Evolutionary conservation across 75 land plant species (phyloP), one percentile per base, ranked within the genome.

Genomic region (Cunninghamia lanceolata): DNA sequence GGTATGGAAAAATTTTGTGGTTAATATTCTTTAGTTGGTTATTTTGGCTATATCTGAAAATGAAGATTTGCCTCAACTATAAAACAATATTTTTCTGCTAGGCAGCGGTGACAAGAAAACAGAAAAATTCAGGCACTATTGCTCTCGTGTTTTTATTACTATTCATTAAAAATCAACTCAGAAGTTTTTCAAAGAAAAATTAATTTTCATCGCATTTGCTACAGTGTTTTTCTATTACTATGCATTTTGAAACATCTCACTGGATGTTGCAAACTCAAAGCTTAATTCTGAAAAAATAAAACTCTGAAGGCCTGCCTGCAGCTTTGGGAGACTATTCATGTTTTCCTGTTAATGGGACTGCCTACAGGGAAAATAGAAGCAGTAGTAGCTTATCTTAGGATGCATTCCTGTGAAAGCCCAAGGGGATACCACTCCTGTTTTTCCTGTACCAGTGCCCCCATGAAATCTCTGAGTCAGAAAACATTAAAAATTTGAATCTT

Each of bases 1-100:
- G 74, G 90, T 90, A 19, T 90, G 86, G 38, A 90, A 63, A 16
- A 84, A 86, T 9, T 14, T 71, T 25, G 14, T 32, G 15, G 34
- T 25, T 34, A 73, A 32, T 73, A 34, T 73, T 73, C 28, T 63
- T 63, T n/a, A 25, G n/a, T 7, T 6, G 68, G n/a, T 28, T 63
- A 63, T 25, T 63, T 63, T 63, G 30, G 30, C 14, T 50, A 63
- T 63, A 25, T 63, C 28, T 63, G 68, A 25, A 21, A 8, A 8
- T 63, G 68, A 6, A 63, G 21, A 25, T 63, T 63, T 25, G 2
- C n/a, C 30, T 63, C 68, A 63, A 63, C 68, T 7, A 63, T 63
- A 25, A 21, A 63, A 63, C 68, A 63, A 63, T 63, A 28, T 6
- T 25, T 63, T 21, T 63, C n/a, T 63, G 30, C 9, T 9, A 25